Percentiles rank a stretch among this genome's conserved stretches.
These are phyloP conservation scores for Kodamaea restingae DNA, from an alignment of 805 yeast genomes.

Conservation along the genomic window DNA sequence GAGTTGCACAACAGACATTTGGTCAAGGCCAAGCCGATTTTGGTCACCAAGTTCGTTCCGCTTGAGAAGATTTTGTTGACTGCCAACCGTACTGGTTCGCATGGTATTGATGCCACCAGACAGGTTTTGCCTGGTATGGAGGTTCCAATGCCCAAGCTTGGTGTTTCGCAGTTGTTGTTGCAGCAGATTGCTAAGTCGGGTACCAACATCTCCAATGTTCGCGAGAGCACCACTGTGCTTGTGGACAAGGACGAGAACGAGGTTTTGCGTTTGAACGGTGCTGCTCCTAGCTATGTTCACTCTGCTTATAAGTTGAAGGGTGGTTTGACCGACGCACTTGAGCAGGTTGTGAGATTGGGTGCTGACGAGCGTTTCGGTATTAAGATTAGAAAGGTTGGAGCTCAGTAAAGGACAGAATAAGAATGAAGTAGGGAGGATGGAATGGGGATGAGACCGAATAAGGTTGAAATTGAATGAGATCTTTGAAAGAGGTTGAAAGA, in stretches of 20 bases:
- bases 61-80: slow-evolving; percentile 58
- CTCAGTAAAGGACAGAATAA: not conserved
- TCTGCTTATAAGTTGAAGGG: slow-evolving; percentile 63
- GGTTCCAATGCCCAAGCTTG: slow-evolving; percentile 69
- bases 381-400: slow-evolving; percentile 46
- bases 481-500: no score
- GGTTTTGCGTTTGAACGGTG: slow-evolving; percentile 78
- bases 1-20: slow-evolving; percentile 80
- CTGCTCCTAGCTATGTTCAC: slow-evolving; percentile 87
- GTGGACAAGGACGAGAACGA: slow-evolving; percentile 49
- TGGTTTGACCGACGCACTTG: slow-evolving; percentile 41
- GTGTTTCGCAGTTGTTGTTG: slow-evolving; percentile 64
- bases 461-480: no score
- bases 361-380: slow-evolving; percentile 71
- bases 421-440: no score
- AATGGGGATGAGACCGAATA: no score
- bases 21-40: slow-evolving; percentile 69
- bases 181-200: slow-evolving; percentile 54
- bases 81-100: slow-evolving; percentile 62
- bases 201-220: slow-evolving; percentile 44
- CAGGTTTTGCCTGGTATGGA: slow-evolving; percentile 71
- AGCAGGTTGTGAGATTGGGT: slow-evolving; percentile 53
- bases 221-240: slow-evolving; percentile 75
- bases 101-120: slow-evolving; percentile 63
- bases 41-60: slow-evolving; percentile 69